Percentiles rank a stretch among this genome's conserved stretches.
Evolutionary conservation across 2,329 filamentous ascomycete species (phyloP).

Genomic region (Uncinocarpus reesii): DNA sequence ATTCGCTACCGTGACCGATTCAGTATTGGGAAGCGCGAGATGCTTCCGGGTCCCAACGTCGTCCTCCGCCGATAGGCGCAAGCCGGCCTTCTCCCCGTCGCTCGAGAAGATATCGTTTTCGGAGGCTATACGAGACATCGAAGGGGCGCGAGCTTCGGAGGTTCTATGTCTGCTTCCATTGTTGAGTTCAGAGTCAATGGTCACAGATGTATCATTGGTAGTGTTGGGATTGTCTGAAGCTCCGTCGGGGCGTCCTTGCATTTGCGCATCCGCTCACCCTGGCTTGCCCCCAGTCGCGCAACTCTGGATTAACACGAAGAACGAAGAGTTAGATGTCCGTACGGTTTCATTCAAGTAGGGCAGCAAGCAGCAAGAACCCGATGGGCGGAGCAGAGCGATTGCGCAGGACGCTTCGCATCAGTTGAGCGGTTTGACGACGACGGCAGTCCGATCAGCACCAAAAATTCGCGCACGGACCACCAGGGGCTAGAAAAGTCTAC

Average conservation of each 20-base stretch:
- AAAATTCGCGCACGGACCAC: slow-evolving; percentile 11
- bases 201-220: slow-evolving; percentile 10
- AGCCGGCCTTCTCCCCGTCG: not conserved
- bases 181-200: slow-evolving; percentile 4
- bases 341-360: not conserved
- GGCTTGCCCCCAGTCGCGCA: not conserved
- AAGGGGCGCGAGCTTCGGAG: not conserved
- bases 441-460: not conserved
- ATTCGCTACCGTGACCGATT: slow-evolving; percentile 22
- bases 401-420: not conserved
- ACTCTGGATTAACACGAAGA: not conserved
- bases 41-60: not conserved
- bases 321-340: not conserved
- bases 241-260: slow-evolving; percentile 11
- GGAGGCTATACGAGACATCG: not conserved
- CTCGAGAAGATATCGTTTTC: not conserved
- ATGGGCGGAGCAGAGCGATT: not conserved
- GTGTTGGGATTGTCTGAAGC: slow-evolving; percentile 4
- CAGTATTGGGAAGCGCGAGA: slow-evolving; percentile 5
- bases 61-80: not conserved
- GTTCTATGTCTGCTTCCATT: slow-evolving; percentile 5
- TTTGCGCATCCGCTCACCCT: slow-evolving; percentile 12
- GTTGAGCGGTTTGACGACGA: too few relatives aligned
- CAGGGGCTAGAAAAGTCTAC: not conserved
- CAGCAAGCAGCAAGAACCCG: not conserved